These are phyloP conservation scores for Lactarius deliciosus DNA, from an alignment of 768 basidiomycete species.

Conservation along the genomic window DNA sequence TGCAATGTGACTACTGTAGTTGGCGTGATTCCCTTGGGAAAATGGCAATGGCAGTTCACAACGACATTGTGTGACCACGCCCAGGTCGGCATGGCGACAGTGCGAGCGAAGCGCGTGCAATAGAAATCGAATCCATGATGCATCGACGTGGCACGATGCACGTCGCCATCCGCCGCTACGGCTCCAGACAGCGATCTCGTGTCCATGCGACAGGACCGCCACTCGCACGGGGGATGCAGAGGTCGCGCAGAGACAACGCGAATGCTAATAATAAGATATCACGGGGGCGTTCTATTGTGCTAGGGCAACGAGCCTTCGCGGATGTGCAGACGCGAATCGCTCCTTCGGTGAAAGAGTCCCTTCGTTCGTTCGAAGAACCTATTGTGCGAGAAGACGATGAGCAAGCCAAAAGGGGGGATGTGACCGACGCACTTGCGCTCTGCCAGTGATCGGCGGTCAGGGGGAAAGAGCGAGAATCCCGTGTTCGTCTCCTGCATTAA, in stretches of 20 bases:
- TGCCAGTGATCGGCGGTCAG: conserved; percentile 51
- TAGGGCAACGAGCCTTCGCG: not conserved
- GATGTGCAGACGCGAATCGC: not conserved
- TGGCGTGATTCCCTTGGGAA: too few species aligned
- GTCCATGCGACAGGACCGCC: not conserved
- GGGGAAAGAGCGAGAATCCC: conserved; percentile 56
- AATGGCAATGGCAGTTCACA: too few species aligned
- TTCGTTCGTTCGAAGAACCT: conserved; percentile 59
- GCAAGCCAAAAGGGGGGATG: not conserved
- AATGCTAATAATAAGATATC: not conserved
- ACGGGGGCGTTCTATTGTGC: not conserved
- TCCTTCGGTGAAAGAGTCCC: conserved; percentile 54
- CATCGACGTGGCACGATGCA: not conserved
- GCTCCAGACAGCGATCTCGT: not conserved
- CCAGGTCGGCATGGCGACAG: too few species aligned
- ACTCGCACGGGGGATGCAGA: not conserved
- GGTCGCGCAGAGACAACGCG: conserved; percentile 23
- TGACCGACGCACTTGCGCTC: conserved; percentile 52
- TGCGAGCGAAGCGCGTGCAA: not conserved
- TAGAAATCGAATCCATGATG: not conserved
- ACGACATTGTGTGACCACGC: too few species aligned
- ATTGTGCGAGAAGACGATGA: not conserved
- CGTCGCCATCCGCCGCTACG: not conserved
- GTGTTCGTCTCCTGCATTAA: conserved; percentile 46
- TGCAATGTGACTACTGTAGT: too few species aligned